phyloP scores from a whole-genome alignment of 192 early-diverging fungal species.

The Backusella tarrabulga region DNA sequence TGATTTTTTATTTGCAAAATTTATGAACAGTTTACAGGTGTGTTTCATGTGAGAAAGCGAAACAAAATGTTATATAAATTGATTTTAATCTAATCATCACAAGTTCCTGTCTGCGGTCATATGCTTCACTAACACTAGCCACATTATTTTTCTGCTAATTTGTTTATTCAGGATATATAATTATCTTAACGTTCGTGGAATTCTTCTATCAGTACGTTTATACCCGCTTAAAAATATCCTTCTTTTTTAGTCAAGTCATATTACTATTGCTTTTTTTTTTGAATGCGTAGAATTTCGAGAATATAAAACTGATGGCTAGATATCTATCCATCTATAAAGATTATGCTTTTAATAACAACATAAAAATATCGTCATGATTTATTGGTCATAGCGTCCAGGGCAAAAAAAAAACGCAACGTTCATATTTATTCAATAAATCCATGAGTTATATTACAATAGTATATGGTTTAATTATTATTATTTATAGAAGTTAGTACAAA shows the following conservation, averaged over 20 bases:
- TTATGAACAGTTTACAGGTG: neutral
- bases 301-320: neutral
- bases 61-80: too few relatives aligned
- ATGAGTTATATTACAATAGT: neutral
- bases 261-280: neutral
- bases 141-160: neutral
- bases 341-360: too few relatives aligned
- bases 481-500: neutral
- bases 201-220: neutral
- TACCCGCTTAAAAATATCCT: neutral
- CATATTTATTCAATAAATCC: too few relatives aligned
- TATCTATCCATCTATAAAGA: too few relatives aligned
- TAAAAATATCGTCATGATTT: too few relatives aligned
- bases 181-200: neutral
- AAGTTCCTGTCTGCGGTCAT: neutral
- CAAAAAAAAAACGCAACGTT: too few relatives aligned
- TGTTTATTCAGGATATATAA: neutral
- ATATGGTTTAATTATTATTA: neutral
- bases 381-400: too few relatives aligned
- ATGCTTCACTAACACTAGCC: neutral
- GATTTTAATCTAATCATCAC: neutral
- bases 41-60: neutral
- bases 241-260: neutral
- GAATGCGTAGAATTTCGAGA: neutral
- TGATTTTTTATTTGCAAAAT: neutral